A percentile compares a stretch with the other conserved stretches of the same genome.
phyloP scores from a whole-genome alignment of 331 rosid species.

The Quercus phellos region DNA sequence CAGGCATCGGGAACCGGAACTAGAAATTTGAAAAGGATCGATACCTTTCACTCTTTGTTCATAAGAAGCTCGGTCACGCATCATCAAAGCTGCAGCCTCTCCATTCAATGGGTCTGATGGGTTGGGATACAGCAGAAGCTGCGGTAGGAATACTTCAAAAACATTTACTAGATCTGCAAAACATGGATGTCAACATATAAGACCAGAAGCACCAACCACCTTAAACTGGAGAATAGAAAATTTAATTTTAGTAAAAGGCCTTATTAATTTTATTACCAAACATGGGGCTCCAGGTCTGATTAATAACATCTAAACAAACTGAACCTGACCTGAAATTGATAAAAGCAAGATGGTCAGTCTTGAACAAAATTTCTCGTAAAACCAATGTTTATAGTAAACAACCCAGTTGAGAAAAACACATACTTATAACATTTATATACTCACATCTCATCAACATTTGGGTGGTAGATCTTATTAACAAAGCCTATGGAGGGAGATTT shows the following conservation, averaged over 20 bases:
- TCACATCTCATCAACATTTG: conserved; percentile 96
- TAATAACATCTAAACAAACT: conserved; percentile 85
- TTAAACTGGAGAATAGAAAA: conserved; percentile 10
- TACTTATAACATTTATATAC: conserved; percentile 23
- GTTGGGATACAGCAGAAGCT: conserved; percentile 79
- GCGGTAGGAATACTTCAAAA: conserved; percentile 80
- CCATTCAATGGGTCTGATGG: conserved; percentile 84
- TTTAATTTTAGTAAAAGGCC: neutral
- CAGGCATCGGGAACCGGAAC: conserved; percentile 4
- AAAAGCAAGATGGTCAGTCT: conserved; percentile 15
- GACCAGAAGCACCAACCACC: conserved; percentile 7
- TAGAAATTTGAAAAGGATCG: conserved; percentile 2
- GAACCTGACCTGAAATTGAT: conserved; percentile 76
- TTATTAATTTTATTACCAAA: conserved; percentile 44
- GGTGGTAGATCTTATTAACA: conserved; percentile 90
- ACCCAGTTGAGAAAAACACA: neutral
- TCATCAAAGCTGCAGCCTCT: conserved; percentile 80
- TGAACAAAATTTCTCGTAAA: conserved; percentile 6
- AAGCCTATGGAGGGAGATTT: conserved; percentile 95
- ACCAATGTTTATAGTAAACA: neutral
- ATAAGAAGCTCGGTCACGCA: conserved; percentile 67
- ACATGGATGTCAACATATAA: conserved; percentile 17
- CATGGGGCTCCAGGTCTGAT: conserved; percentile 93
- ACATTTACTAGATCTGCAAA: conserved; percentile 78
- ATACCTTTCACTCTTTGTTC: conserved; percentile 81